A percentile compares a stretch with the other conserved stretches of the same genome.
Evolutionary conservation across 2,329 filamentous ascomycete genomes (phyloP).

Genomic region (Alternaria infectoria): DNA sequence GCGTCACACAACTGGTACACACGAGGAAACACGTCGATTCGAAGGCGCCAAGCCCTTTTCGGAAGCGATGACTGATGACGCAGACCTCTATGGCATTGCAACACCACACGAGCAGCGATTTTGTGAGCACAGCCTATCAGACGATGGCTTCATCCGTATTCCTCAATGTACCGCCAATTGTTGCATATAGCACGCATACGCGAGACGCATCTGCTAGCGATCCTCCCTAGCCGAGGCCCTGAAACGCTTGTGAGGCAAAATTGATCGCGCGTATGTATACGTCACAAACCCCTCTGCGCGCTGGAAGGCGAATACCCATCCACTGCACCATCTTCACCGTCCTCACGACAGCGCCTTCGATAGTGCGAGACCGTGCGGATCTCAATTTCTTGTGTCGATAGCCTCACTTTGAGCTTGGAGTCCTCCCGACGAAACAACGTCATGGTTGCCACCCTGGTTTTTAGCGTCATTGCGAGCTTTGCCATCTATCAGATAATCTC

Average conservation of each 20-base stretch:
- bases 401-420: neutral
- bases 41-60: constrained; percentile 1
- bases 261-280: constrained; percentile 19
- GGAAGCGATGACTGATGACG: neutral
- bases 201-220: neutral
- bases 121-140: neutral
- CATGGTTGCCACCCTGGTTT: constrained; percentile 35
- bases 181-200: neutral
- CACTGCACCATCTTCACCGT: neutral
- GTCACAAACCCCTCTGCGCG: constrained; percentile 23
- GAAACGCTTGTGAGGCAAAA: constrained; percentile 40
- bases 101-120: neutral
- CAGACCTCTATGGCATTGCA: neutral
- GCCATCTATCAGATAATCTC: constrained; percentile 39
- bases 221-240: constrained; percentile 16
- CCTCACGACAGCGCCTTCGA: neutral
- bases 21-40: neutral
- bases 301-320: constrained; percentile 8
- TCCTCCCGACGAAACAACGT: constrained; percentile 1
- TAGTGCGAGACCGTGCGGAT: neutral
- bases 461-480: constrained; percentile 36
- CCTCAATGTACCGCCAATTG: neutral
- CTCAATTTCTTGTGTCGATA: neutral
- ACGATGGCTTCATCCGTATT: neutral
- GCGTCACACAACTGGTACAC: neutral